phyloP scores from a whole-genome alignment of 257 asterid species.

The Solanum piurae region DNA sequence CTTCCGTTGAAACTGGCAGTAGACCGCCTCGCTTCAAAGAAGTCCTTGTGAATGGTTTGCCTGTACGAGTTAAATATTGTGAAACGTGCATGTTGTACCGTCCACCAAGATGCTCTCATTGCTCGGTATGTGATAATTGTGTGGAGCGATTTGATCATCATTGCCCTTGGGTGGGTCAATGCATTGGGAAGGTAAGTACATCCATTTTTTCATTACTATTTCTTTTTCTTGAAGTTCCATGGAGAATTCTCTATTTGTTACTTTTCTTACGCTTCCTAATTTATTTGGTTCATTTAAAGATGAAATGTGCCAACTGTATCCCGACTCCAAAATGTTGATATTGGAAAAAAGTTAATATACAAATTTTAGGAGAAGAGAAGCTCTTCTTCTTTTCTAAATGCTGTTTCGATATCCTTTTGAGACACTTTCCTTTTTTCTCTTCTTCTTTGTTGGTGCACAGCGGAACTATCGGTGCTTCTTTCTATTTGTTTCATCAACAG shows the following conservation, averaged over 20 bases:
- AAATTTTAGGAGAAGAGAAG: background rate
- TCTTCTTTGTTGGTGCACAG: slow-evolving; percentile 18
- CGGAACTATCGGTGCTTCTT: slow-evolving; percentile 70
- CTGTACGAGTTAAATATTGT: slow-evolving; percentile 56
- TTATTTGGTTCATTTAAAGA: background rate
- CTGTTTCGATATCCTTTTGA: background rate
- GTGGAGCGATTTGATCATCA: slow-evolving; percentile 84
- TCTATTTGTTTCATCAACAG: slow-evolving; percentile 50
- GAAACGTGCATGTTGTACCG: slow-evolving; percentile 74
- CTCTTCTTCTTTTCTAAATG: background rate
- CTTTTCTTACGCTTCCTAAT: background rate
- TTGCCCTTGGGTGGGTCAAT: slow-evolving; percentile 89
- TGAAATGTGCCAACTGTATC: background rate
- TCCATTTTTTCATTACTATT: background rate
- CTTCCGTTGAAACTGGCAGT: slow-evolving; percentile 16
- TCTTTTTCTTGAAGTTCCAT: background rate
- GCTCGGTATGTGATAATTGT: slow-evolving; percentile 74
- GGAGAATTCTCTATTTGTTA: background rate
- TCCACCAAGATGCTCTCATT: slow-evolving; percentile 83
- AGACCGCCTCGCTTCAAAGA: slow-evolving; percentile 36
- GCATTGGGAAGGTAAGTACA: slow-evolving; percentile 56
- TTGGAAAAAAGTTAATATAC: background rate
- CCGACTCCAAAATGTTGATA: background rate
- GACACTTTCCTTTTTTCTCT: background rate
- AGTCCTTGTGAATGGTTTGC: slow-evolving; percentile 48